Evolutionary conservation across 2,329 filamentous ascomycete genomes (phyloP), one percentile per base, ranked within the genome.

Genomic region (Sporothrix luriei): DNA sequence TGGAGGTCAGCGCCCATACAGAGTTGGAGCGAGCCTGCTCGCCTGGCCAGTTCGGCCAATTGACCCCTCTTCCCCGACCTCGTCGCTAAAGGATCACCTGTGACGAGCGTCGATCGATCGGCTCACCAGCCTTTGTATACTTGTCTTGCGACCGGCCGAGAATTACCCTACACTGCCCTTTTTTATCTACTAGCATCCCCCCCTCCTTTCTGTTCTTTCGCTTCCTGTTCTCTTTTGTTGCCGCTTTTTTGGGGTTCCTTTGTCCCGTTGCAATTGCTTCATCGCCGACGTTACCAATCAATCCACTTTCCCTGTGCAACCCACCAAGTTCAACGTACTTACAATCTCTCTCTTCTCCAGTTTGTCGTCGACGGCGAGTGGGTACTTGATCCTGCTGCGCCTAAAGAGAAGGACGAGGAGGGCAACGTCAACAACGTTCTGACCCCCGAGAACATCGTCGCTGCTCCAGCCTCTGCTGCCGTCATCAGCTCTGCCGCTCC

Each of bases 381-480:
- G 95, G 89, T 88, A 66, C 91, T 89, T 78, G 94, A 97, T 80
- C 88, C 90, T 75, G 88, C 88, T 71, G 91, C 90, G 54, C 91
- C 91, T 71, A 90, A 91, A 81, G 94, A 97, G 82, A 87, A 88
- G 77, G 94, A 97, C 84, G 85, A 87, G 74, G 84, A 89, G 76
- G 91, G 91, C 76, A 97, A 94, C 85, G 84, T 93, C 76, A 98
- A 98, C 86, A 98, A 98, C 87, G 88, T 97, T 73, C 86, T 99
- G 70, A 86, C 87, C 52, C 88, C 91, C 70, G 87, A 93, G 73
- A 86, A 92, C 77, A 90, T 97, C 68, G 74, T 79, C 74, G 79
- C 77, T 66, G 77, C 84, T 69, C 81, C 83, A 57, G 81, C 84
- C 70, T 80, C 77, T 66, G 80, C 81, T 69, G 84, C 64, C 7